Base-by-base conservation (phyloP, 345 rosid genomes). In the Eucalyptus microcorys region DNA sequence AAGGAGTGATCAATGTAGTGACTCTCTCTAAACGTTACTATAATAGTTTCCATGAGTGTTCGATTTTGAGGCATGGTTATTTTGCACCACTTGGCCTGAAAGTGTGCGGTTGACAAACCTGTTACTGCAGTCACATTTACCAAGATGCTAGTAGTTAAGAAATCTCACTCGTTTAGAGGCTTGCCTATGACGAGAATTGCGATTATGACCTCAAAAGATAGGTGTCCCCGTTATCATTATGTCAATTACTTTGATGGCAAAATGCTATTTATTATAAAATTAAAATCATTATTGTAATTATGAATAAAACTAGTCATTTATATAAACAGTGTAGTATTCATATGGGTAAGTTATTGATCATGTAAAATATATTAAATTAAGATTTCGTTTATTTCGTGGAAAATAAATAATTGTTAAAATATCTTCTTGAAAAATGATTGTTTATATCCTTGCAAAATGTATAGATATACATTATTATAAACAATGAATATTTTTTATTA, bases 181-280 rank as follows among this genome's bases (percentile, higher is more conserved):
- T 55, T 22, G 61, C 0, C 0, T 57, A 57, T 0, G 1, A 57
- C 0, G 2, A 10, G 1, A 57, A 57, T 24, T 24, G 64, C 3
- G 0, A 22, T 55, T 55, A 24, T 57, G 14, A 24, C 14, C 1
- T 57, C 1, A 2, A 57, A 57, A 24, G 6, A 57, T 24, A 55
- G 0, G 61, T 57, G 30, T 22, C 64, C 24, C 1, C 0, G 0
- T 24, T 24, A 24, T 1, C 0, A 24, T 57, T 11, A 26, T 10
- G 32, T 24, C 30, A 55, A 4, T 55, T 22, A 4, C 27, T 4
- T 55, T 0, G 0, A 10, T 55, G 0, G 13, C 0, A 55, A 55
- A 55, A 55, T 9, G 30, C 6, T 55, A 24, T 4, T 9, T 55
- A 55, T 24, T 24, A n/a, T 15, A 16, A n/a, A 66, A 66, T 7